Evolutionary conservation across 805 yeast genomes (phyloP), one percentile per base, ranked within the genome.

Genomic region (Sugiyamaella chiloensis): DNA sequence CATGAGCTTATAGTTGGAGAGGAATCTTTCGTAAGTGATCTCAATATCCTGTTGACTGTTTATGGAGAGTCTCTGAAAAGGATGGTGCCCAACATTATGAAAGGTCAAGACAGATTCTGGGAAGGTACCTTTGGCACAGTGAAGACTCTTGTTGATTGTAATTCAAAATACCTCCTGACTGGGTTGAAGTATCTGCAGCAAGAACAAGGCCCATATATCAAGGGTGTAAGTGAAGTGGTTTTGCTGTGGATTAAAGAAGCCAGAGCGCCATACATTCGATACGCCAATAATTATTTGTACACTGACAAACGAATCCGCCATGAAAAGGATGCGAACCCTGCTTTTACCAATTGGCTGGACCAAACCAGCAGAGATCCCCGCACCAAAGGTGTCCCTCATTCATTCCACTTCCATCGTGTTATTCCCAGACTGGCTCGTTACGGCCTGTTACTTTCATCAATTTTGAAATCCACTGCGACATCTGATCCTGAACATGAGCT

Each of bases 1-100:
- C 88, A 84, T 64, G 96, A 87, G 60, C 67, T 87, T 41, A 78
- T 87, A 24, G 72, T 80, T 47, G 76, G 80, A 40, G 95, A 87
- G 54, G 87, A 83, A 56, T 74, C 79, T 14, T 84, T 83, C 44
- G 74, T 86, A 20, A 80, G 78, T 42, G 75, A 87, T 58, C 83
- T 89, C 1, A 73, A 74, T 52, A 78, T 83, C 2, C 83, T 86
- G 45, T 69, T 84, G 2, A 77, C 76, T 29, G 75, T 77, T 5
- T 80, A 76, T 52, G 83, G 85, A 1, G 68, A 67, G 19, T 62
- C 70, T 2, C 66, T 69, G 49, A 62, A 64, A 42, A 60, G 62
- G 11, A 40, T 27, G n/a, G 60, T 64, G 12, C 74, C 79, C 1
- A 67, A 71, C 7, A 57, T 80, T 4, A 61, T 80, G 46, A 72